A percentile compares a stretch with the other conserved stretches of the same genome.
phyloP scores from a whole-genome alignment of 768 basidiomycete species.

The Cystoderma amianthinum region DNA sequence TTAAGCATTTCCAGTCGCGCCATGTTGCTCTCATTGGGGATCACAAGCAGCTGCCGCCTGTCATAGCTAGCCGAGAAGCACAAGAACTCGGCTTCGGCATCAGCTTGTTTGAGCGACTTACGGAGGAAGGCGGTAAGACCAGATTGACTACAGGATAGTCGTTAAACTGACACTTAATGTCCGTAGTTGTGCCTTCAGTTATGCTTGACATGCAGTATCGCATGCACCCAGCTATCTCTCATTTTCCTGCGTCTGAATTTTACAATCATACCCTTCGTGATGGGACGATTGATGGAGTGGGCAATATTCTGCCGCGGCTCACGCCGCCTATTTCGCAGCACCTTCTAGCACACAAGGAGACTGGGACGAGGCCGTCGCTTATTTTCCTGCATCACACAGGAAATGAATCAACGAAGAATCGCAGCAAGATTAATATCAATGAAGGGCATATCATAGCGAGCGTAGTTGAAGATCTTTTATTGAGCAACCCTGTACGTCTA shows the following conservation, averaged over 20 bases:
- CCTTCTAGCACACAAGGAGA: conserved; percentile 27
- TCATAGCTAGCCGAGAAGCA: conserved; percentile 76
- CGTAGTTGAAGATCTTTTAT: conserved; percentile 76
- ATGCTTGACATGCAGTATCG: conserved; percentile 95
- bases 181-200: conserved; percentile 72
- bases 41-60: conserved; percentile 91
- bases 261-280: conserved; percentile 67
- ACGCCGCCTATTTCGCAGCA: conserved; percentile 58
- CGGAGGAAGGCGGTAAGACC: conserved; percentile 70
- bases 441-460: conserved; percentile 77
- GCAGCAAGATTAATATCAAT: conserved; percentile 69
- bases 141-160: not conserved
- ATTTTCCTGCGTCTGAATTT: conserved; percentile 81
- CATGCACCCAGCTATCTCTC: conserved; percentile 89
- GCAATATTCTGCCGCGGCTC: conserved; percentile 43
- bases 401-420: conserved; percentile 57
- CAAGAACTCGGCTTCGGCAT: conserved; percentile 64
- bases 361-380: conserved; percentile 47
- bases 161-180: conserved; percentile 2
- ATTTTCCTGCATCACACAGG: conserved; percentile 80
- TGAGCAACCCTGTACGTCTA: conserved; percentile 59
- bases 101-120: conserved; percentile 85
- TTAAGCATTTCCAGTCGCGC: conserved; percentile 42
- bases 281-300: conserved; percentile 58
- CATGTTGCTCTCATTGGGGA: conserved; percentile 93